Conservation (phyloP, 1,284 basidiomycete species). For the Phaffia rhodozyma region DNA sequence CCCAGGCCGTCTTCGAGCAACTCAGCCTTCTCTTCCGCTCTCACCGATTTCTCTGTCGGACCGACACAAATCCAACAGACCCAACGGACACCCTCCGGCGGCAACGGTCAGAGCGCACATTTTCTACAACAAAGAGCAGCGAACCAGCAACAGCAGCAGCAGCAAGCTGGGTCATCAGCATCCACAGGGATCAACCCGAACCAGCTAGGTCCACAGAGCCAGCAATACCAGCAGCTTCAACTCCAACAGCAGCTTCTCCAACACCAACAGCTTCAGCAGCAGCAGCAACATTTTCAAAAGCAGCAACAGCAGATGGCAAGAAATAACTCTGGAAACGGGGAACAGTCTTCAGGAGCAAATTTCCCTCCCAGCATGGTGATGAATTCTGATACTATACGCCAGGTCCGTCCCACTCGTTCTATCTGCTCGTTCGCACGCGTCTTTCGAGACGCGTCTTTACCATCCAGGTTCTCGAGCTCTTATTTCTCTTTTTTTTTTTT, state of each 20-base stretch:
- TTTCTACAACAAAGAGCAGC: neutral
- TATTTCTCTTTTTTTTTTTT: too few relatives aligned
- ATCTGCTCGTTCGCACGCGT: neutral
- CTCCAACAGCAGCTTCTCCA: constrained; percentile 2
- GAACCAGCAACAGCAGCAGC: neutral
- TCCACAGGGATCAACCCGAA: neutral
- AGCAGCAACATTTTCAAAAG: neutral
- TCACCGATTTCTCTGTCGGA: too few relatives aligned
- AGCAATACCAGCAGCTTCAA: neutral
- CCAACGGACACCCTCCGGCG: too few relatives aligned
- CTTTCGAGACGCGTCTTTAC: neutral
- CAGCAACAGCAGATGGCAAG: neutral
- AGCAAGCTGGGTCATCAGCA: neutral
- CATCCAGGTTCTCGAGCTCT: neutral
- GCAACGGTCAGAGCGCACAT: too few relatives aligned
- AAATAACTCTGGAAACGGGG: neutral
- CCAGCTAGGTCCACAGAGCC: neutral
- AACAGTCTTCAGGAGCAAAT: neutral
- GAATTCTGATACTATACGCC: neutral
- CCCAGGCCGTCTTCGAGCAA: too few relatives aligned
- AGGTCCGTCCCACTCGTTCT: neutral
- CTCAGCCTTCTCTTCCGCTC: too few relatives aligned
- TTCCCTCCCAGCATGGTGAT: neutral
- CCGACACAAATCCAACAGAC: too few relatives aligned
- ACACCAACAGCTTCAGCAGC: neutral